These are phyloP conservation scores for Hippophae rhamnoides DNA, from an alignment of 306 rosid species.

Conservation along the genomic window DNA sequence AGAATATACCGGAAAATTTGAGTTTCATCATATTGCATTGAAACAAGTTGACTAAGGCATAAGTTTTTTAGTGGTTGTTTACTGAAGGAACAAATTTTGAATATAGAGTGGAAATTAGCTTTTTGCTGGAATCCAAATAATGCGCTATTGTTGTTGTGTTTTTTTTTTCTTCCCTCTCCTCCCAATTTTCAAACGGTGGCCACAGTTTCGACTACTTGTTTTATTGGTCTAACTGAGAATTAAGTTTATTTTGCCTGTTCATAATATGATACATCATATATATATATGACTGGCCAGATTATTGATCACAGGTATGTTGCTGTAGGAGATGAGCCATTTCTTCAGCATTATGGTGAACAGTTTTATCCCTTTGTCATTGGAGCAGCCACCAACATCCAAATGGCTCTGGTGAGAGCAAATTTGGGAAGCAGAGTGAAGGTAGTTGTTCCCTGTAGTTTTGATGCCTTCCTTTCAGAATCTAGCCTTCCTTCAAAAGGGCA, in stretches of 20 bases:
- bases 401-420: conserved; percentile 54
- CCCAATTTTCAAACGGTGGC: too few relatives aligned
- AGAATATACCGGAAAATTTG: not conserved
- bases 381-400: conserved; percentile 64
- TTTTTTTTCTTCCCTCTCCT: too few relatives aligned
- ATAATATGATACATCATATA: conserved; percentile 7
- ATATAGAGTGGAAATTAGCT: not conserved
- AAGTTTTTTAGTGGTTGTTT: too few relatives aligned
- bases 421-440: conserved; percentile 62
- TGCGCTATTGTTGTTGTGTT: too few relatives aligned
- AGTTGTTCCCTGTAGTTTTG: conserved; percentile 92
- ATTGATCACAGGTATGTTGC: conserved; percentile 59
- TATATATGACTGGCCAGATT: conserved; percentile 16
- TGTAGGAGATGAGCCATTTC: conserved; percentile 87
- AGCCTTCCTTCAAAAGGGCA: conserved; percentile 52
- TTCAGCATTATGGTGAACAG: conserved; percentile 56
- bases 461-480: conserved; percentile 52
- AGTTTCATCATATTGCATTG: not conserved
- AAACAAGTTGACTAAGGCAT: too few relatives aligned
- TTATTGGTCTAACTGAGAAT: not conserved
- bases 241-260: conserved; percentile 12
- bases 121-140: too few relatives aligned
- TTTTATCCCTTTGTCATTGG: conserved; percentile 66
- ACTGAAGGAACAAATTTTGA: not conserved
- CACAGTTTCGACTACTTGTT: too few relatives aligned